phyloP scores from a whole-genome alignment of 371 early-diverging fungal genomes.

The Mortierella sp. region DNA sequence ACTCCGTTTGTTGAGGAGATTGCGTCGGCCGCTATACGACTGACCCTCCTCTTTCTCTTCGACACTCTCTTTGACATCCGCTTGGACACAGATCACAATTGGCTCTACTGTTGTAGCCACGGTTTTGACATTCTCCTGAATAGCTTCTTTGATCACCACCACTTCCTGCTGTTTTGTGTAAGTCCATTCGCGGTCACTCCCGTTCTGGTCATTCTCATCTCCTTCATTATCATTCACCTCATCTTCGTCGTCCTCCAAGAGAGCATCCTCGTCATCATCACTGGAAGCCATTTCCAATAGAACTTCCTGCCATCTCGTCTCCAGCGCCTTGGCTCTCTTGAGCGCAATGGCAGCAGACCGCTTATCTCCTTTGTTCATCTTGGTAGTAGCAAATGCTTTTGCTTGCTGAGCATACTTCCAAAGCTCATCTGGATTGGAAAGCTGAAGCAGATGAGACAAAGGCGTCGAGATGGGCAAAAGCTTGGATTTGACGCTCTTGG shows the following conservation, averaged over 20 bases:
- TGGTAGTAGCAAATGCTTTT: slow-evolving; percentile 39
- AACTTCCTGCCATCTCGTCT: slow-evolving; percentile 46
- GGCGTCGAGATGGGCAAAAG: slow-evolving; percentile 49
- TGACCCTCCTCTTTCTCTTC: background rate
- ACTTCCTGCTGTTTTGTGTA: background rate
- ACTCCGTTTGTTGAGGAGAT: slow-evolving; percentile 23
- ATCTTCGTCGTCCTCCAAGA: slow-evolving; percentile 42
- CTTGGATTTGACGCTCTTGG: slow-evolving; percentile 20
- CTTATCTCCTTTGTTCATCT: slow-evolving; percentile 52
- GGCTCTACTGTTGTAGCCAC: background rate
- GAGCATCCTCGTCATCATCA: slow-evolving; percentile 41
- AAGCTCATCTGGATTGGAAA: slow-evolving; percentile 37
- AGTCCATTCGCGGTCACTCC: background rate
- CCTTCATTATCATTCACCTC: slow-evolving; percentile 26
- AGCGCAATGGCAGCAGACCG: slow-evolving; percentile 46
- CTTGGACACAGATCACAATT: background rate
- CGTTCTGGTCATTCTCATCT: slow-evolving; percentile 5
- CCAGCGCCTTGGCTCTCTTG: slow-evolving; percentile 45
- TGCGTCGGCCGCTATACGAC: slow-evolving; percentile 19
- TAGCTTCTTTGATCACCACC: background rate
- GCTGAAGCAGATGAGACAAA: slow-evolving; percentile 25
- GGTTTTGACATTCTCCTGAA: background rate
- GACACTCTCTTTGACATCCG: background rate
- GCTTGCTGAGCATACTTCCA: slow-evolving; percentile 52
- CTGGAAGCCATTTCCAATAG: slow-evolving; percentile 49